Base-by-base conservation (phyloP, 2,329 filamentous ascomycete species). In the Nannizziopsis arthrosporioides region DNA sequence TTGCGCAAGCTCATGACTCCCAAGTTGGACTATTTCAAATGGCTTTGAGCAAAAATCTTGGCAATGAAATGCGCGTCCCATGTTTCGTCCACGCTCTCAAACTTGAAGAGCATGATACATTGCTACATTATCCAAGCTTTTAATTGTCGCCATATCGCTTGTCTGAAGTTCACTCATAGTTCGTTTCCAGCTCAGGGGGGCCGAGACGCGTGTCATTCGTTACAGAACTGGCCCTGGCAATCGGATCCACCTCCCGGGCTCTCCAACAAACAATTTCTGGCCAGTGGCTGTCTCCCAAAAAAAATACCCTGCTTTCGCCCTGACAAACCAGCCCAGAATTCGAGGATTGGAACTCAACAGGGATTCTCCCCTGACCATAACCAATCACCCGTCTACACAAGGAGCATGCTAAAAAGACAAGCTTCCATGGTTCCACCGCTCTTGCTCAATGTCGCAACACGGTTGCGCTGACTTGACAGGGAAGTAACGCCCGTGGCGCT, bases 381-480 rank as follows among this genome's bases (percentile, higher is more conserved):
- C 42, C 42, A 44, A 44, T 44, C 42, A 44, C 17, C 17, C 18
- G 12, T 34, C 42, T 32, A 44, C 42, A 44, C 42, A 44, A 37
- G 17, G 42, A 19, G 37, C 42, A 44, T 37, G 34, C 42, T 44
- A 44, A 44, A 37, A 37, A 19, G 42, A 37, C 42, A 44, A 44
- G 42, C 42, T 44, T 44, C 42, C 12, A 37, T 27, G 42, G 42
- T 44, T 44, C 42, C 42, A 44, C 42, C 27, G 34, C 8, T n/a
- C 42, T 37, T 44, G 42, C 31, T 37, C 32, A 44, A 27, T 32
- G 42, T 44, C 37, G 42, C 42, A 44, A 37, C 42, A 44, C 42
- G 11, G 42, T 44, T 44, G 30, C 42, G 14, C 14, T 44, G 32
- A 9, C 15, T 15, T 18, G 17, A 27, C 32, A 44, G 34, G 32